Base-by-base conservation (phyloP, 768 basidiomycete species). In the Boletus sp. region DNA sequence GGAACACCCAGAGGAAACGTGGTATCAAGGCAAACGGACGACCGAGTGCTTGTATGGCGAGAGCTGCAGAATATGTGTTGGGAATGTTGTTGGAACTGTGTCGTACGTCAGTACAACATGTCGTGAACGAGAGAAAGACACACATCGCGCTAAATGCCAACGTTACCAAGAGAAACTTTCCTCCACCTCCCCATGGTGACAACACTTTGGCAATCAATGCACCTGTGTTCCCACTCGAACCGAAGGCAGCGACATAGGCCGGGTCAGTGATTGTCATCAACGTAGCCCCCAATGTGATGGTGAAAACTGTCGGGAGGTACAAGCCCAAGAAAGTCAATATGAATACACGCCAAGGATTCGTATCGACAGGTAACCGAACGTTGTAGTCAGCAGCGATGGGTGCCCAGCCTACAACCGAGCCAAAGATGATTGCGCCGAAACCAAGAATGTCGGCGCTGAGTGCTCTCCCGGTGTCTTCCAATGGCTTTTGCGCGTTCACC, bases 301-400 rank as follows among this genome's bases (percentile, higher is more conserved):
- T 69, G 57, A 80, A 80, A 37, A 64, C 62, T 32, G 74, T 71
- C 0, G 81, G 81, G 34, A 82, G 74, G 66, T 72, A 78, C 9
- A 82, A 57, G 1, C 81, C 81, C 37, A 76, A 76, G 63, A 77
- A 80, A 0, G 82, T 82, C 43, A 82, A 55, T 11, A 71, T 33
- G 65, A 83, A 83, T n/a, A 82, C 71, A 25, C 74, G 75, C 50
- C 65, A 63, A 23, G 74, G 63, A 11, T 73, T 69, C 4, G 76
- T 80, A 49, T 77, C 60, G 2, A 58, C 74, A 0, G 81, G 81
- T 0, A 83, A 66, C 25, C 76, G 71, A 58, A 76, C 77, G 57
- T 81, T 81, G 63, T 79, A 83, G 62, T 83, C 81, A 6, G 81
- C 81, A 4, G 80, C 81, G 1, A 82, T 59, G 2, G 79, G 75